Conservation (phyloP, 352 stramenopile genomes). For the Elongisporangium prolatum region DNA sequence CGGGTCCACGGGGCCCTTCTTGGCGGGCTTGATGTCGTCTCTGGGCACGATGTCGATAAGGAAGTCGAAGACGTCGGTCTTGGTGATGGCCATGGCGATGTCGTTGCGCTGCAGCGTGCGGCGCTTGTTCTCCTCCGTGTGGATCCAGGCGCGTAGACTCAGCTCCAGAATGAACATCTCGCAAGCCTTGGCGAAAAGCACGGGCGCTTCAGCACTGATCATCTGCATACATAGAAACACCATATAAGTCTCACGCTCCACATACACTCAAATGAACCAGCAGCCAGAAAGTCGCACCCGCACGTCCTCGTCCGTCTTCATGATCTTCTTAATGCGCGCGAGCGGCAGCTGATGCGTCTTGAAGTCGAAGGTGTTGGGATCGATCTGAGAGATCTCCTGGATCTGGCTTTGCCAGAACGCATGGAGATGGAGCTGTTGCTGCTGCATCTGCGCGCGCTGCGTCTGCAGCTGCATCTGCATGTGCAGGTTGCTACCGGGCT, state of each 20-base stretch:
- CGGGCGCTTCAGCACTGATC: slow-evolving; percentile 91
- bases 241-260: background rate
- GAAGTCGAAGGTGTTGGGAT: slow-evolving; percentile 82
- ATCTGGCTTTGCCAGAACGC: slow-evolving; percentile 88
- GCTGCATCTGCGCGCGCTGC: slow-evolving; percentile 85
- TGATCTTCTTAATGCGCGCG: slow-evolving; percentile 94
- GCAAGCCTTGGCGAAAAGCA: slow-evolving; percentile 93
- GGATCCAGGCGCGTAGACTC: slow-evolving; percentile 83
- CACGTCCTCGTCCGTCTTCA: slow-evolving; percentile 94
- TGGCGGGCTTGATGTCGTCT: slow-evolving; percentile 84
- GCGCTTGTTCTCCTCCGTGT: slow-evolving; percentile 92
- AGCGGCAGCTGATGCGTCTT: slow-evolving; percentile 90
- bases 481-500: slow-evolving; percentile 62
- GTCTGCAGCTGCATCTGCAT: slow-evolving; percentile 86
- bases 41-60: slow-evolving; percentile 90
- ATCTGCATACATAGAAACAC: slow-evolving; percentile 44
- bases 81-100: slow-evolving; percentile 88
- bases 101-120: slow-evolving; percentile 89
- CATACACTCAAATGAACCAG: background rate
- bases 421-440: slow-evolving; percentile 81
- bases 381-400: slow-evolving; percentile 85
- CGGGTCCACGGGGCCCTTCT: slow-evolving; percentile 73
- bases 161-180: slow-evolving; percentile 94
- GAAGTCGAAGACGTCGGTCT: slow-evolving; percentile 92
- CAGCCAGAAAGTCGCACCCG: slow-evolving; percentile 30